Base-by-base conservation (phyloP, 495 filamentous ascomycete genomes). In the Aspergillus cristatus region DNA sequence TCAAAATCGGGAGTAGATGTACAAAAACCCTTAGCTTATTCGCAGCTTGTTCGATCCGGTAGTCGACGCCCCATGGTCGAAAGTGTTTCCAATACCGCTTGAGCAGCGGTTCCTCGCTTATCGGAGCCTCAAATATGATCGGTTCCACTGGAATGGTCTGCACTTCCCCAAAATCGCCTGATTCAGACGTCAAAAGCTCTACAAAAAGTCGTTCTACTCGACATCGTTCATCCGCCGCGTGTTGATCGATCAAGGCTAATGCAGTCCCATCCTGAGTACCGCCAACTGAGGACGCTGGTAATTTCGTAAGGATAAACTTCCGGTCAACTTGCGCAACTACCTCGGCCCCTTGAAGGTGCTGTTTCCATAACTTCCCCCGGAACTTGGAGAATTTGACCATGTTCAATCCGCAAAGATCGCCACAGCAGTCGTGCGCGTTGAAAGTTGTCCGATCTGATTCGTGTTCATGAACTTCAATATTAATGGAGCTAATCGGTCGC, bases 211-310 rank as follows among this genome's bases (percentile, higher is more conserved):
- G 51, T 57, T 98, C 91, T 6, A 96, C 74, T 5, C 81, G 75
- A 49, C 83, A 81, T 14, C 91, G 72, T 58, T 98, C 91, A 58
- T 93, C 86, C 1, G 90, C 91, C 7, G 91, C 91, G 54, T 98
- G 91, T 48, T 98, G 91, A 54, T 98, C 91, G 31, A 98, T 73
- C 7, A 96, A 67, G 0, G 93, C 72, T 1, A 98, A 63, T 8
- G 75, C 37, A 31, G 20, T 31, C 14, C 47, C 37, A 8, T 34
- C 6, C 8, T 34, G 20, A 16, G 6, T 18, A 14, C 8, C 42
- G 3, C 26, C 22, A 3, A 20, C 32, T 28, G 20, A 6, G 10
- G 33, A 50, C 17, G 33, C 25, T 6, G 28, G 30, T 28, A 84
- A 61, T 43, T 75, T 84, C 15, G 72, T 70, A 3, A 98, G 62